These are phyloP conservation scores for Rosellinia necatrix DNA, from an alignment of 2,329 filamentous ascomycete genomes.

Conservation along the genomic window DNA sequence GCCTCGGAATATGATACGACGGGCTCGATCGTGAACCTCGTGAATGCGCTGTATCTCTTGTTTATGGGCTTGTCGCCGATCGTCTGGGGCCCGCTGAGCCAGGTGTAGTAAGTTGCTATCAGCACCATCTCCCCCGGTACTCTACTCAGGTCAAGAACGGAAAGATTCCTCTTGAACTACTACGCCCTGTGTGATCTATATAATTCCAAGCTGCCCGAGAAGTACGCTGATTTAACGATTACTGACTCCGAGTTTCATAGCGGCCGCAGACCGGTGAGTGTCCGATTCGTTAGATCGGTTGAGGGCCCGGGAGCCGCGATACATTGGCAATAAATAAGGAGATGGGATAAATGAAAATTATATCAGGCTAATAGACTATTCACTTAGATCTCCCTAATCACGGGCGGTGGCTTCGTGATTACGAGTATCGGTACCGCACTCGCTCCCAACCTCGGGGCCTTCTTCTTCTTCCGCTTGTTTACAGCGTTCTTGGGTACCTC, in stretches of 20 bases:
- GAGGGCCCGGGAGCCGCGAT: neutral
- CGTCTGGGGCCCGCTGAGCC: conserved; percentile 74
- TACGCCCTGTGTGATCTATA: too few species aligned
- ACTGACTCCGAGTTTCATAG: conserved; percentile 1
- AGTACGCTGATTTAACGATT: too few species aligned
- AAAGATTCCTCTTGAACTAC: too few species aligned
- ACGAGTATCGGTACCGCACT: conserved; percentile 76
- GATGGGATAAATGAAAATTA: neutral
- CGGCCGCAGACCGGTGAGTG: conserved; percentile 60
- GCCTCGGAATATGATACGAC: conserved; percentile 67
- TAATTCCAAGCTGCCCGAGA: neutral
- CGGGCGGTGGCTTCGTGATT: conserved; percentile 66
- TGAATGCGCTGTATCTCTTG: conserved; percentile 72
- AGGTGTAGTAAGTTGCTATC: conserved; percentile 51
- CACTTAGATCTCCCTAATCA: conserved; percentile 59
- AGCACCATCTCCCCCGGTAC: neutral
- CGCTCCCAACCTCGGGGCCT: conserved; percentile 70
- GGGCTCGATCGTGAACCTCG: conserved; percentile 71
- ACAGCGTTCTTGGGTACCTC: conserved; percentile 77
- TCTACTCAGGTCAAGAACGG: neutral
- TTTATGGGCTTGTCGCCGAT: conserved; percentile 74
- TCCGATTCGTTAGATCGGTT: neutral
- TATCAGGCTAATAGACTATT: conserved; percentile 4
- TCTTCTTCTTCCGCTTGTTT: conserved; percentile 75
- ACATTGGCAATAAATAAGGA: neutral